Base-by-base conservation (phyloP, 139 green algal species). In the Ettlia oleoabundans region DNA sequence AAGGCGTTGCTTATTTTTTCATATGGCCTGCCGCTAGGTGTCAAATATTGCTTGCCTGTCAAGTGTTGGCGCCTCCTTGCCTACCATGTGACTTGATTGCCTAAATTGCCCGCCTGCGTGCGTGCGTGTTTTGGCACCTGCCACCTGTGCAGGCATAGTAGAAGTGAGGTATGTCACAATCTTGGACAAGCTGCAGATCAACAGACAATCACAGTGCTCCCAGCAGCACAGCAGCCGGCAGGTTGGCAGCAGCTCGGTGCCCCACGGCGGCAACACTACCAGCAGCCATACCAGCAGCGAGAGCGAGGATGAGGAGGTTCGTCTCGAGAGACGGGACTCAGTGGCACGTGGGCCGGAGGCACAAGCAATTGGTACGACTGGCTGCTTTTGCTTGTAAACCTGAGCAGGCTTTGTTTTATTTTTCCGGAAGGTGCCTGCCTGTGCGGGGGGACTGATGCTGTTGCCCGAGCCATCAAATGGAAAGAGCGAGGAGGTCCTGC, bases 161-260 rank as follows among this genome's bases (percentile, higher is more conserved):
- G 73, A 80, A 28, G 53, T 80, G 53, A 51, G 73, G 30, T 80
- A 80, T 28, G 73, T 80, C 3, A 52, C 73, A 0, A 21, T 32
- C 4, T 53, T 80, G 53, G 47, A 61, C 22, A 15, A 42, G n/a
- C n/a, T n/a, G n/a, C n/a, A n/a, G n/a, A n/a, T n/a, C n/a, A 28
- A 77, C 42, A 64, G 33, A 30, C n/a, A n/a, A 13, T 42, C 40
- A 28, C 28, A 18, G 67, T 40, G 30, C 40, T 10, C 28, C 6
- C 24, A 4, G 32, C 26, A 35, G 67, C 40, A 37, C 26, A 13
- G 71, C n/a, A n/a, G n/a, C n/a, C n/a, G n/a, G n/a, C n/a, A n/a
- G n/a, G n/a, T n/a, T n/a, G n/a, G n/a, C 10, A 33, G 1, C 1
- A 4, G 47, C 41, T 21, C 47, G 2, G 71, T 30, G 9, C 0